A percentile compares a stretch with the other conserved stretches of the same genome.
phyloP scores from a whole-genome alignment of 208 protist species.

The Trypanosoma congolense region DNA sequence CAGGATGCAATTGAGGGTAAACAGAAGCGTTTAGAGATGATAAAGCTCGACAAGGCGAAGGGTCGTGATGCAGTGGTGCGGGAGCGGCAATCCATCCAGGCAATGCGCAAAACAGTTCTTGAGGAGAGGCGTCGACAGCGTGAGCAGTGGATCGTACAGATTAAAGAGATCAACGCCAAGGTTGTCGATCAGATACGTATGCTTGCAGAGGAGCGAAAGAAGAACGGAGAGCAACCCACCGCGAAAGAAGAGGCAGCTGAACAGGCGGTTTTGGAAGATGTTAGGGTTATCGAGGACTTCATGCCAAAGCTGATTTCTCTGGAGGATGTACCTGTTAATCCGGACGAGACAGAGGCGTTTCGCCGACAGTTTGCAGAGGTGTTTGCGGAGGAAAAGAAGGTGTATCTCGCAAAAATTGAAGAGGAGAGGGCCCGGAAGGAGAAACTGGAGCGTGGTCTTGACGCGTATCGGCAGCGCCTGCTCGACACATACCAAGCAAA shows the following conservation, averaged over 20 bases:
- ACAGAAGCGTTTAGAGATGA: conserved; percentile 87
- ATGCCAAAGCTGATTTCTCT: conserved; percentile 86
- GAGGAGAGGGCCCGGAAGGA: conserved; percentile 83
- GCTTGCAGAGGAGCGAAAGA: conserved; percentile 67
- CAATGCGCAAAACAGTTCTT: conserved; percentile 63
- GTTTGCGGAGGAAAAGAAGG: conserved; percentile 78
- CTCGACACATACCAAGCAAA: conserved; percentile 70
- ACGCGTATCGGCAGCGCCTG: conserved; percentile 76
- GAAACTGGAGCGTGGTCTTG: conserved; percentile 83
- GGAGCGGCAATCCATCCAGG: conserved; percentile 68
- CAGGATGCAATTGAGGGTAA: conserved; percentile 69
- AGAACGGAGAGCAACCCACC: conserved; percentile 59
- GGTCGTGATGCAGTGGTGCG: conserved; percentile 75
- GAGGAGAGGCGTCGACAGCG: conserved; percentile 73
- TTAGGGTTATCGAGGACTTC: conserved; percentile 83
- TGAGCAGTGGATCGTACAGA: conserved; percentile 87
- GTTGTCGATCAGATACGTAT: conserved; percentile 68
- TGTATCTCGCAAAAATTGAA: conserved; percentile 70
- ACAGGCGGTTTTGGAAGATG: conserved; percentile 69
- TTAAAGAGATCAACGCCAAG: conserved; percentile 85
- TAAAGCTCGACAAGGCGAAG: conserved; percentile 80
- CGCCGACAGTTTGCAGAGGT: conserved; percentile 85
- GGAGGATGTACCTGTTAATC: conserved; percentile 76
- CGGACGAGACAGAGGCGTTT: conserved; percentile 81
- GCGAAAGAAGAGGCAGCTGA: conserved; percentile 73